Conservation (phyloP, 768 basidiomycete species). For the Pholiota microspora region DNA sequence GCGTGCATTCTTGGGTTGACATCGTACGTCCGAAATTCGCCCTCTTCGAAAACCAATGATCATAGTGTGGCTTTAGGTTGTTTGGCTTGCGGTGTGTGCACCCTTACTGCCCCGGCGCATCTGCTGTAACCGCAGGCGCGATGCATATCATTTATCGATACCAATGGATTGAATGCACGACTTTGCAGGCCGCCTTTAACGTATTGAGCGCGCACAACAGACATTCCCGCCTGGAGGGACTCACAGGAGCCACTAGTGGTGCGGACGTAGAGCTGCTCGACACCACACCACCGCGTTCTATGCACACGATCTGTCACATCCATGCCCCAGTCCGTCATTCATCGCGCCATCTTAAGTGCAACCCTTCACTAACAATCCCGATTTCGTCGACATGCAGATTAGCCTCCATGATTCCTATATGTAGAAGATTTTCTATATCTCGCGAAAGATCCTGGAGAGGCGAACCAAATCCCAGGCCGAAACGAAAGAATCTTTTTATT, state of each 20-base stretch:
- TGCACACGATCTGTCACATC: constrained; percentile 4
- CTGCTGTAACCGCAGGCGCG: neutral
- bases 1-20: constrained; percentile 1
- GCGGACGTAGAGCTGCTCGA: constrained; percentile 5
- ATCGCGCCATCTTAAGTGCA: no score
- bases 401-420: neutral
- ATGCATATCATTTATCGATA: no score
- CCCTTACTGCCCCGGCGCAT: neutral
- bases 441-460: neutral
- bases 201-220: neutral
- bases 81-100: neutral
- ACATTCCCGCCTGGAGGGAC: constrained; percentile 4
- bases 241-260: neutral
- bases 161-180: no score
- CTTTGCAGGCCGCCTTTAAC: neutral
- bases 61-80: constrained; percentile 2
- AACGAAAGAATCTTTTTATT: neutral
- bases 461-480: neutral
- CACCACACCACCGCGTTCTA: neutral
- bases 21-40: constrained; percentile 6
- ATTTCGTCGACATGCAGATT: neutral
- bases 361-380: neutral
- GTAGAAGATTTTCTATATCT: neutral
- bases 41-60: neutral
- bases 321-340: neutral